These are phyloP conservation scores for Forsythia suspensa DNA, from an alignment of 257 asterid genomes.

Conservation along the genomic window DNA sequence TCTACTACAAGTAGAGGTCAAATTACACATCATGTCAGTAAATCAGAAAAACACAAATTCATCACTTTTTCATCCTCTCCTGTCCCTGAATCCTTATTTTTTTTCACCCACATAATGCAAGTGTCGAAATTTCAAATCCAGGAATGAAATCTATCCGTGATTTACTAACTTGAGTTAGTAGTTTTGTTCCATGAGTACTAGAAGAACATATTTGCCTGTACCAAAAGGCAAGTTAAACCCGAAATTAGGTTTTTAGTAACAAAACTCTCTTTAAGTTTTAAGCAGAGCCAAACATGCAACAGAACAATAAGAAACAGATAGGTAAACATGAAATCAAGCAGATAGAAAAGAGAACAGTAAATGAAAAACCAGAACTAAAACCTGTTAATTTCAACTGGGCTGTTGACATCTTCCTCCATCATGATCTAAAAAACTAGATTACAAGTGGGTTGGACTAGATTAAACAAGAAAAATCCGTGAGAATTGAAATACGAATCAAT, in stretches of 20 bases:
- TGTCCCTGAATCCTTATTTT: too few species aligned
- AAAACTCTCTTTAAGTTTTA: not conserved
- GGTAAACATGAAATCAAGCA: slow-evolving; percentile 12
- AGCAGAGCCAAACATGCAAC: not conserved
- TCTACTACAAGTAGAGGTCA: not conserved
- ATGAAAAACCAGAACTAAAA: slow-evolving; percentile 24
- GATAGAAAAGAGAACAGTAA: not conserved
- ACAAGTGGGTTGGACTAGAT: not conserved
- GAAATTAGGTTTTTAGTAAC: not conserved
- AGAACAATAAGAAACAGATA: not conserved
- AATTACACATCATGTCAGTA: not conserved
- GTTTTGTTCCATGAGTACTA: not conserved
- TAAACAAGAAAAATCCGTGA: not conserved
- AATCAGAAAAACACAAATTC: not conserved
- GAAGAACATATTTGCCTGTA: too few species aligned
- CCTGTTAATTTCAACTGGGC: slow-evolving; percentile 31
- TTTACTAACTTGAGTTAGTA: not conserved
- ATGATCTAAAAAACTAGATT: slow-evolving; percentile 10
- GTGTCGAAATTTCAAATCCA: too few species aligned
- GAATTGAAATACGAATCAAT: not conserved
- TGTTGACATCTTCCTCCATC: slow-evolving; percentile 32
- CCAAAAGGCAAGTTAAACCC: not conserved
- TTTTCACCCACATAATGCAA: too few species aligned
- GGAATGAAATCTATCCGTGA: not conserved
- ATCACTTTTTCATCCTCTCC: too few species aligned